A percentile compares a stretch with the other conserved stretches of the same genome.
Conservation (phyloP, 306 rosid species). For the Potentilla sterilis region DNA sequence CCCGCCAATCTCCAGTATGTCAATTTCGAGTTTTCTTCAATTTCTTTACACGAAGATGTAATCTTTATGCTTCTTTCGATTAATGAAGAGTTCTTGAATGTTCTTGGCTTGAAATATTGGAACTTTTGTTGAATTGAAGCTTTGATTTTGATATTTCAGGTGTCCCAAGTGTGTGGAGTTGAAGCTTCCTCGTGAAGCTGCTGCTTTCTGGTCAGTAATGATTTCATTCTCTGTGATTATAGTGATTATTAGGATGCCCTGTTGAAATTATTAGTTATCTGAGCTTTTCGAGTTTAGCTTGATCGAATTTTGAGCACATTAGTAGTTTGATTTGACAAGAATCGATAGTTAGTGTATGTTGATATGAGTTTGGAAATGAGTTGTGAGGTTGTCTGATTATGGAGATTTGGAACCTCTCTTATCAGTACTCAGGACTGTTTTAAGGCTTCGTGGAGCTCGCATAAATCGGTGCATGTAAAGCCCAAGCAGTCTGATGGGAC, state of each 20-base stretch:
- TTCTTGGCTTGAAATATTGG: neutral
- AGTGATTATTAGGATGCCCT: neutral
- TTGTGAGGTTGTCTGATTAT: neutral
- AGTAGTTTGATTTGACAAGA: neutral
- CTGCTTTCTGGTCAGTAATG: slow-evolving; percentile 87
- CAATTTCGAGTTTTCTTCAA: neutral
- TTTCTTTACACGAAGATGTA: neutral
- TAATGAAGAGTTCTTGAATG: neutral
- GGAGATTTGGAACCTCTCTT: slow-evolving; percentile 19
- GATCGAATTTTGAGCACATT: neutral
- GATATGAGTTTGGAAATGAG: neutral
- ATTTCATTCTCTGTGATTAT: slow-evolving; percentile 10
- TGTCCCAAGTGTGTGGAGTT: slow-evolving; percentile 91
- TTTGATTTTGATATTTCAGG: slow-evolving; percentile 32
- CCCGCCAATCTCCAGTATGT: slow-evolving; percentile 85
- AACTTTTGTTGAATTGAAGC: neutral
- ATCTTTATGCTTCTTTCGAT: neutral
- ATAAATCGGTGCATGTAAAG: slow-evolving; percentile 77
- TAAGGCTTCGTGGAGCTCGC: slow-evolving; percentile 90
- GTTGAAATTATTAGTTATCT: neutral
- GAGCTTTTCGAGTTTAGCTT: neutral
- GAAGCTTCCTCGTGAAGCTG: slow-evolving; percentile 84
- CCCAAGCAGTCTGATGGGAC: slow-evolving; percentile 51
- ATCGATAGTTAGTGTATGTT: neutral
- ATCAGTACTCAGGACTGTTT: slow-evolving; percentile 96